These are phyloP conservation scores for Fragilaria crotonensis DNA, from an alignment of 108 stramenopile species.

Conservation along the genomic window DNA sequence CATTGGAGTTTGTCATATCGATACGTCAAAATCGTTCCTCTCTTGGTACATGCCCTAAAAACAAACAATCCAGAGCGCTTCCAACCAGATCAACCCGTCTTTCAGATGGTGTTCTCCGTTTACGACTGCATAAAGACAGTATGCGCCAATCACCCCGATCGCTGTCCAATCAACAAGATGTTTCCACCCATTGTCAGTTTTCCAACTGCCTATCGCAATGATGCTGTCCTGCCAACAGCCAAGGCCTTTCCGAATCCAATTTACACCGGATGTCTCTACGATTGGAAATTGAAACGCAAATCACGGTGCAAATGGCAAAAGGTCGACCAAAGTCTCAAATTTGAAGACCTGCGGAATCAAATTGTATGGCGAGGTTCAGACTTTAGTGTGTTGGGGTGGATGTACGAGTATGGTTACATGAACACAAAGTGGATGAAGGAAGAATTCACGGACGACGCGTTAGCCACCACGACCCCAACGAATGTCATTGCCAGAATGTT, in stretches of 20 bases:
- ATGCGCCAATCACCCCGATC: neutral
- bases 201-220: neutral
- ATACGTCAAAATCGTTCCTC: neutral
- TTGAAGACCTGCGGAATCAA: neutral
- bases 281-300: neutral
- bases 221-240: neutral
- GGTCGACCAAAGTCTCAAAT: neutral
- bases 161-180: neutral
- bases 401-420: neutral
- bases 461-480: neutral
- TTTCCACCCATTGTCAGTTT: neutral
- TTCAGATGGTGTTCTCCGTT: conserved; percentile 4
- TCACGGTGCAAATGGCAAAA: neutral
- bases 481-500: neutral
- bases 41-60: conserved; percentile 1
- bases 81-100: neutral
- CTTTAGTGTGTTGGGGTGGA: neutral
- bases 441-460: neutral
- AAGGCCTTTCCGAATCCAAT: neutral
- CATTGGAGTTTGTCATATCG: neutral
- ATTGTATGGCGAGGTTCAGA: conserved; percentile 3
- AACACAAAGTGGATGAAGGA: neutral
- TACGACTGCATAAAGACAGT: neutral
- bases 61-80: conserved; percentile 5
- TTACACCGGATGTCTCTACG: neutral